phyloP scores from a whole-genome alignment of 352 stramenopile species.

The Phytophthora pluvialis region DNA sequence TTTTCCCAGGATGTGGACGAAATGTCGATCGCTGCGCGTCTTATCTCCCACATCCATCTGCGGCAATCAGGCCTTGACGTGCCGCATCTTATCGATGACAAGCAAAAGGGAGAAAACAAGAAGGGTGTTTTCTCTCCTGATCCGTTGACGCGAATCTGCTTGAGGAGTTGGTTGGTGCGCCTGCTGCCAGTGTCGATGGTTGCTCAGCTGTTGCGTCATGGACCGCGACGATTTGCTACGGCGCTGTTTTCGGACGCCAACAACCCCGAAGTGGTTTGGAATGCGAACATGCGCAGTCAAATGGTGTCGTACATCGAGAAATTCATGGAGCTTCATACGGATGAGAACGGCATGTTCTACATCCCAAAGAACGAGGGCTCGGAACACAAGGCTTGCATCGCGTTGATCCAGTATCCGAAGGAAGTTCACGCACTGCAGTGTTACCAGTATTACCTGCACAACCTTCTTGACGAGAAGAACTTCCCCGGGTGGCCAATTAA shows the following conservation, averaged over 20 bases:
- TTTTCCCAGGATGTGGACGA: constrained; percentile 84
- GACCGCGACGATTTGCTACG: constrained; percentile 73
- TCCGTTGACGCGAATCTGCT: constrained; percentile 80
- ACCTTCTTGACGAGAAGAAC: constrained; percentile 83
- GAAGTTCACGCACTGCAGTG: constrained; percentile 88
- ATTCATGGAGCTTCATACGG: constrained; percentile 80
- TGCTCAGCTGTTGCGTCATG: constrained; percentile 82
- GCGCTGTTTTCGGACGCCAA: constrained; percentile 85
- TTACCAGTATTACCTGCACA: constrained; percentile 91
- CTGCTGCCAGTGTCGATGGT: constrained; percentile 88
- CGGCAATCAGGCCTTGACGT: constrained; percentile 75
- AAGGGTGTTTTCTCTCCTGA: constrained; percentile 83
- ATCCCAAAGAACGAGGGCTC: constrained; percentile 72
- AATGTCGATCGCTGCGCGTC: constrained; percentile 77
- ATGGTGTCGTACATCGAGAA: constrained; percentile 90
- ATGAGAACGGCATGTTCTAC: constrained; percentile 73
- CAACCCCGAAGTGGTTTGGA: constrained; percentile 90
- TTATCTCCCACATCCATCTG: constrained; percentile 86
- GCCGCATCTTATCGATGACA: constrained; percentile 66
- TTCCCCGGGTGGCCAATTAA: constrained; percentile 92
- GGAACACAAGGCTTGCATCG: constrained; percentile 80
- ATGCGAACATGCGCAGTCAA: constrained; percentile 83
- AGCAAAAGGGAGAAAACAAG: constrained; percentile 82
- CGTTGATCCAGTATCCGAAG: constrained; percentile 82
- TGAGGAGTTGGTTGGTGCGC: constrained; percentile 86